A percentile compares a stretch with the other conserved stretches of the same genome.
phyloP scores from a whole-genome alignment of 257 asterid species.

The Primulina eburnea region DNA sequence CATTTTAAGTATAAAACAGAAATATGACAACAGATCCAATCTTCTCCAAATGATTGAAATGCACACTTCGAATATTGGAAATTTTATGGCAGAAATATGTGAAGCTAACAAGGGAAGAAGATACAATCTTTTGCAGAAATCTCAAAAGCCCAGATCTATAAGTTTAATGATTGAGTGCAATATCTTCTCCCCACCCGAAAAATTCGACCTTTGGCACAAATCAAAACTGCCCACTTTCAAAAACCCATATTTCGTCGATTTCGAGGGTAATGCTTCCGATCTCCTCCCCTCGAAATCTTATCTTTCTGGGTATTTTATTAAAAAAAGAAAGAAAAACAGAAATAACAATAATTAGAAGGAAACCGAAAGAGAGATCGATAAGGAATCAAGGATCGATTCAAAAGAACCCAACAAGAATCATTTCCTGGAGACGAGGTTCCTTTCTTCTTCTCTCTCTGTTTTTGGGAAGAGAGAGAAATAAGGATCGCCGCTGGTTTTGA shows the following conservation, averaged over 20 bases:
- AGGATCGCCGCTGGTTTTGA: slow-evolving; percentile 42
- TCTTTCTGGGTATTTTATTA: slow-evolving; percentile 19
- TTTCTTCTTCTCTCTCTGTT: slow-evolving; percentile 8
- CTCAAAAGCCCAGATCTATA: slow-evolving; percentile 28
- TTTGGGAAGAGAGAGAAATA: slow-evolving; percentile 38
- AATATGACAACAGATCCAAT: slow-evolving; percentile 23
- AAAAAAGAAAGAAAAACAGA: slow-evolving; percentile 17
- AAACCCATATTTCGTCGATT: slow-evolving; percentile 18
- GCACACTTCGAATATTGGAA: slow-evolving; percentile 10
- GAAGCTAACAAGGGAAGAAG: not conserved
- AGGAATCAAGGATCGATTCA: slow-evolving; percentile 31
- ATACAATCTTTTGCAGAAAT: slow-evolving; percentile 13
- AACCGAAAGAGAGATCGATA: slow-evolving; percentile 7
- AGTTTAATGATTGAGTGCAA: slow-evolving; percentile 21
- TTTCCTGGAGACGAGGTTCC: slow-evolving; percentile 26
- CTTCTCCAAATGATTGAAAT: slow-evolving; percentile 5
- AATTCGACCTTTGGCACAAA: slow-evolving; percentile 23
- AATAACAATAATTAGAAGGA: slow-evolving; percentile 27
- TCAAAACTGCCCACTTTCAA: slow-evolving; percentile 29
- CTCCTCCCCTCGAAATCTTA: slow-evolving; percentile 14
- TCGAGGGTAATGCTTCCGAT: slow-evolving; percentile 8
- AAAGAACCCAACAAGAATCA: slow-evolving; percentile 25
- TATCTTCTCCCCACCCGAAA: slow-evolving; percentile 25
- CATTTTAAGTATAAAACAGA: slow-evolving; percentile 23
- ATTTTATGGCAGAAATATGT: slow-evolving; percentile 8